Percentiles rank a stretch among this genome's conserved stretches.
phyloP scores from a whole-genome alignment of 106 monocot species.

The Dioscorea zingiberensis region DNA sequence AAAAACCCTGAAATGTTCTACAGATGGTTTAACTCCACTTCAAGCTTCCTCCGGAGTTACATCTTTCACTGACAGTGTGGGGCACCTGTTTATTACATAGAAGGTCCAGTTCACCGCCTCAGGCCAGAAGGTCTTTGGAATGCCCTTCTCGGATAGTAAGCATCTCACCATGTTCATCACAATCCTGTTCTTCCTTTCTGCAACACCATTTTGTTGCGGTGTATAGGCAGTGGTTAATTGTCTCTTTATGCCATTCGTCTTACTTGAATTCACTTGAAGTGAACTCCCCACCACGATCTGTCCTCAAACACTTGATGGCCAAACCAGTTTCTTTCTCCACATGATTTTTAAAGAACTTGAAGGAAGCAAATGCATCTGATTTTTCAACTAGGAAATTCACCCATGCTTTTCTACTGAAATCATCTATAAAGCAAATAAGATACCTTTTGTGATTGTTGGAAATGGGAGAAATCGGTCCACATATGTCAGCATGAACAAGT shows the following conservation, averaged over 20 bases:
- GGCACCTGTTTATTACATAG: not conserved
- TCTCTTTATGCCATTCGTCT: not conserved
- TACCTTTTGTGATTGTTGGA: too few species aligned
- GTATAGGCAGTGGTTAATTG: not conserved
- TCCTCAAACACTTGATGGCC: not conserved
- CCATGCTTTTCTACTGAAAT: too few species aligned
- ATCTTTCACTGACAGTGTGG: not conserved
- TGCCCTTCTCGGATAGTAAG: not conserved
- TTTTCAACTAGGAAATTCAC: too few species aligned
- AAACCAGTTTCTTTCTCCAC: too few species aligned
- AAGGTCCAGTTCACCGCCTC: not conserved
- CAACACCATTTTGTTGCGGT: not conserved
- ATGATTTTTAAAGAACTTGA: too few species aligned
- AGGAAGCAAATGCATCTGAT: too few species aligned
- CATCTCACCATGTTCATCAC: not conserved
- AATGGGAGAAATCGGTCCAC: too few species aligned
- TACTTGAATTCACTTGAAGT: not conserved
- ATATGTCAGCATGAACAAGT: too few species aligned
- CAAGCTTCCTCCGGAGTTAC: not conserved
- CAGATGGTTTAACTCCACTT: not conserved
- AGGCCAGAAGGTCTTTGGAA: not conserved
- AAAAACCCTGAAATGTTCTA: not conserved
- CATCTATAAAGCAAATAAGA: too few species aligned
- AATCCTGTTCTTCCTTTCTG: not conserved
- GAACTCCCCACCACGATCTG: not conserved